Evolutionary conservation across 768 basidiomycete genomes (phyloP), one percentile per base, ranked within the genome.

Genomic region (Lactifluus hygrophoroides): DNA sequence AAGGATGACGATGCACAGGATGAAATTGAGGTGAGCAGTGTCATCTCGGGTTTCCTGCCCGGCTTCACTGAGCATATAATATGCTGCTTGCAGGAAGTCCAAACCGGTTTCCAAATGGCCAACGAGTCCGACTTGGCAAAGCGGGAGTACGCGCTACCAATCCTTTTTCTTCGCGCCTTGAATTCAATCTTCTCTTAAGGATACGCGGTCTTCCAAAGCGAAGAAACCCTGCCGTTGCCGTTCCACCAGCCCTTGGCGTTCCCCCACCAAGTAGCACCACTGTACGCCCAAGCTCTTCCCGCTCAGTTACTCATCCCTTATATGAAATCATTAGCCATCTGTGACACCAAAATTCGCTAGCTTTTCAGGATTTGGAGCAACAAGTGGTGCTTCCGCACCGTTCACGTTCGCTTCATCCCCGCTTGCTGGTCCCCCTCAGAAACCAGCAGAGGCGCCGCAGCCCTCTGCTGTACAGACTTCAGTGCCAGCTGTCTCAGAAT

Each of bases 191-290:
- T 13, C 37, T 46, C 30, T 16, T 52, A 90, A n/a, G 88, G 66
- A 88, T 90, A 69, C 79, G 78, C 51, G 80, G 71, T 25, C 71
- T 90, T 27, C 88, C 88, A 0, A 84, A 81, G 63, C 76, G 78
- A 40, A 46, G 46, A 21, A 61, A 34, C 64, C 74, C 65, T 17
- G 45, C 64, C 11, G 64, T 52, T 25, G 28, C 64, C 11, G 64
- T 52, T 25, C 21, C 47, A 17, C 65, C 66, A 43, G 57, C 55
- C 42, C 3, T 9, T 10, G 42, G 10, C 40, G 50, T 60, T 34
- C 63, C 67, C 40, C 60, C 44, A 25, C 65, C 56, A 59, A 63
- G 56, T 58, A 66, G 51, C 66, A 63, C 40, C 63, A 63, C 16
- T 74, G 69, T 68, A 66, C 54, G 62, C 68, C 53, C 49, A 57